These are phyloP conservation scores for Amanita pseudoporphyria DNA, from an alignment of 768 basidiomycete species.

Conservation along the genomic window DNA sequence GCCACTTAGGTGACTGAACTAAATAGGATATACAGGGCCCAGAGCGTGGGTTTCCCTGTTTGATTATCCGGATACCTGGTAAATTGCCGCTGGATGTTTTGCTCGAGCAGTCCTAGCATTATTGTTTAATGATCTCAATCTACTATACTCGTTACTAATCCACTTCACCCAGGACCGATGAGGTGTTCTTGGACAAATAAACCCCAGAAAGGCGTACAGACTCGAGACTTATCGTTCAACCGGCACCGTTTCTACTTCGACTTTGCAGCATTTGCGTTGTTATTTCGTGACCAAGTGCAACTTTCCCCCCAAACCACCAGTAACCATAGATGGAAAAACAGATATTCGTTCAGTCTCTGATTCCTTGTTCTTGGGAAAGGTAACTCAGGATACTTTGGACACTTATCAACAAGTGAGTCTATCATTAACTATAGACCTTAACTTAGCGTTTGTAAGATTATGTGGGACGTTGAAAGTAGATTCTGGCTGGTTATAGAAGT, in stretches of 20 bases:
- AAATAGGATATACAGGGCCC: too few species aligned
- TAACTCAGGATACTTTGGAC: conserved; percentile 84
- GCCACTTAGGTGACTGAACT: too few species aligned
- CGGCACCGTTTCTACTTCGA: conserved; percentile 80
- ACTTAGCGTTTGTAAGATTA: conserved; percentile 31
- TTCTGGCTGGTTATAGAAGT: conserved; percentile 94
- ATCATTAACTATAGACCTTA: neutral
- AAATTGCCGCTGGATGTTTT: too few species aligned
- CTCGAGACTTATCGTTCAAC: conserved; percentile 92
- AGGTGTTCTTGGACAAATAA: conserved; percentile 77
- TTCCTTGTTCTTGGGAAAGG: conserved; percentile 85
- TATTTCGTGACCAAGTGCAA: conserved; percentile 90
- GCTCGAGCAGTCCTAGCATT: too few species aligned
- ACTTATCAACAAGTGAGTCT: conserved; percentile 63
- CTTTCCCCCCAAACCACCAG: conserved; percentile 50
- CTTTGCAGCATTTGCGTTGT: conserved; percentile 89
- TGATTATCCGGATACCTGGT: too few species aligned
- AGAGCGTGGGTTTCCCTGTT: too few species aligned
- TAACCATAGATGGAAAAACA: conserved; percentile 44
- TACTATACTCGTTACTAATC: conserved; percentile 8
- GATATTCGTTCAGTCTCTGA: conserved; percentile 88
- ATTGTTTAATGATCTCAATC: too few species aligned
- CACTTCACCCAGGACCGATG: conserved; percentile 61
- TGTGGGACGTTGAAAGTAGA: conserved; percentile 78
- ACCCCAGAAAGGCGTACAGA: conserved; percentile 72